These are phyloP conservation scores for Leucocoprinus sp. DNA, from an alignment of 768 basidiomycete species.

Conservation along the genomic window DNA sequence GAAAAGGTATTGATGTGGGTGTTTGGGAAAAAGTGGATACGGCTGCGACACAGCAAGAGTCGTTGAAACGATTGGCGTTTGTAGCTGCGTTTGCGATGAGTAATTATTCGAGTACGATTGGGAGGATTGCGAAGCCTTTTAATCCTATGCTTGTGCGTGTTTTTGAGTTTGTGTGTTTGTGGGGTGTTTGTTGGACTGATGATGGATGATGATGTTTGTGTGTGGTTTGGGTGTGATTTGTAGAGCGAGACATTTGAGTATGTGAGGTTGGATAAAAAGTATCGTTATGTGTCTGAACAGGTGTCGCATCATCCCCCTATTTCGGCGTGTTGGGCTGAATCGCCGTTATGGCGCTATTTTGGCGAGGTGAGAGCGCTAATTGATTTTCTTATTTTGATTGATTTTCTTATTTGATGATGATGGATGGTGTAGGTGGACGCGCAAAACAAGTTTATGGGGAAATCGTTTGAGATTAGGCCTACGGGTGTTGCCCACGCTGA, in stretches of 20 bases:
- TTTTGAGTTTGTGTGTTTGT: too few species aligned
- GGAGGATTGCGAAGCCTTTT: conserved; percentile 94
- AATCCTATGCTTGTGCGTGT: conserved; percentile 83
- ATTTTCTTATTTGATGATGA: background rate
- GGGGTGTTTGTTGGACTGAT: too few species aligned
- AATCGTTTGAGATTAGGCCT: conserved; percentile 92
- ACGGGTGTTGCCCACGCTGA: conserved; percentile 92
- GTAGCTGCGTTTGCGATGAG: conserved; percentile 98
- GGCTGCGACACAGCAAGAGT: conserved; percentile 68
- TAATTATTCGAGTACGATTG: conserved; percentile 94
- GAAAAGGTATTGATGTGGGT: background rate
- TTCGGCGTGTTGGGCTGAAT: conserved; percentile 92
- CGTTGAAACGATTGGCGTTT: conserved; percentile 78
- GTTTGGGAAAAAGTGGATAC: conserved; percentile 59
- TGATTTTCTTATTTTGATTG: background rate
- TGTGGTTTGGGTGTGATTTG: too few species aligned
- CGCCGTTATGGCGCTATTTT: conserved; percentile 83
- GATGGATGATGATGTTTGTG: background rate
- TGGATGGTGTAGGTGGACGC: conserved; percentile 66
- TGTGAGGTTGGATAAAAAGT: conserved; percentile 77
- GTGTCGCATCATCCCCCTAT: conserved; percentile 97
- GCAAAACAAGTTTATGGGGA: conserved; percentile 94
- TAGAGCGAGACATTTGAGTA: conserved; percentile 95
- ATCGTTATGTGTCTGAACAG: conserved; percentile 92
- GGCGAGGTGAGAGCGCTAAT: conserved; percentile 49